Evolutionary conservation across 768 basidiomycete species (phyloP), one percentile per base, ranked within the genome.

Genomic region (Rhodotorula taiwanensis): DNA sequence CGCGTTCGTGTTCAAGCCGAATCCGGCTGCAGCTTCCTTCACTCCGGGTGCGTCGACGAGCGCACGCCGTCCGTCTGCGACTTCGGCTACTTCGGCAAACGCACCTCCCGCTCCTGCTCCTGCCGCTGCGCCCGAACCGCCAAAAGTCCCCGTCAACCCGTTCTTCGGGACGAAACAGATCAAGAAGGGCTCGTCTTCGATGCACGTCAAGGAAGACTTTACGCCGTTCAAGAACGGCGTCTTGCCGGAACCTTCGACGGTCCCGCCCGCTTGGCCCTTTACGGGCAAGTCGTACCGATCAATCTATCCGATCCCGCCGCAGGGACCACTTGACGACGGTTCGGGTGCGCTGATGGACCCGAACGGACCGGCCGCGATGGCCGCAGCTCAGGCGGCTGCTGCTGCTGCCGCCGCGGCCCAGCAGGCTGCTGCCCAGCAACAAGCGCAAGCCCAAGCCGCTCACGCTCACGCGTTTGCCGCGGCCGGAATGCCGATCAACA

Each of bases 161-260:
- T 98, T 97, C 85, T 98, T 95, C 73, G 88, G 91, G 34, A 79
- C 83, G 34, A 85, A 86, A 41, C 75, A 79, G 25, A 72, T 75
- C 28, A 82, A 90, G 81, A 88, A 87, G 77, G 81, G 80, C 57
- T 73, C 81, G 5, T 48, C 55, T 28, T 64, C 83, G 28, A 86
- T 93, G 41, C 86, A 89, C 74, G 83, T 94, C 76, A 89, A 94
- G 78, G 90, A 95, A 71, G 94, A 97, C 74, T 99, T 99, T 75
- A 95, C 93, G 75, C 92, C 94, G 21, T 95, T 94, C 83, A 57
- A 56, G 73, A 89, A 89, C 75, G 84, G 91, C 31, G 82, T 79
- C 13, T 14, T 36, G 28, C 30, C 53, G 20, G 31, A 47, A 15
- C 51, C 51, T 23, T 9, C 10, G 45, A 30, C 42, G 13, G 25